phyloP scores from a whole-genome alignment of 1,139 yeast genomes.

The Kodamaea suecica region DNA sequence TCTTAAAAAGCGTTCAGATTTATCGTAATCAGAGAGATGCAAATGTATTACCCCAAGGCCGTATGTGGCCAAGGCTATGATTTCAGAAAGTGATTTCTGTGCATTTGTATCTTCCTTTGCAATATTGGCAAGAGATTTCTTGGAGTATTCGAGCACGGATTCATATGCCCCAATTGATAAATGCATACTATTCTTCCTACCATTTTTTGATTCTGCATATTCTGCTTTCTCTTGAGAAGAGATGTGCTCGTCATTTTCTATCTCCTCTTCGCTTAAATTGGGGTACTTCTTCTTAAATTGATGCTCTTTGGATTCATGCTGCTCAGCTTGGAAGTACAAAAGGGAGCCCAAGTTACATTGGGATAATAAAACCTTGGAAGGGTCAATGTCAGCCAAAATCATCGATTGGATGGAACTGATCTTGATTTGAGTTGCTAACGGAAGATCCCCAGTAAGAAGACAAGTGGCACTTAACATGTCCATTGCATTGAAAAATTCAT shows the following conservation, averaged over 20 bases:
- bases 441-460: conserved; percentile 62
- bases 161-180: conserved; percentile 49
- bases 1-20: conserved; percentile 60
- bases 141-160: conserved; percentile 54
- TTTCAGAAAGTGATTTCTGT: conserved; percentile 6
- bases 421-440: conserved; percentile 60
- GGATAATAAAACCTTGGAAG: conserved; percentile 61
- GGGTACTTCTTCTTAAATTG: conserved; percentile 25
- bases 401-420: conserved; percentile 69
- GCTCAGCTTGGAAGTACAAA: conserved; percentile 67
- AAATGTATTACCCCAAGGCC: conserved; percentile 79
- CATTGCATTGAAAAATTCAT: conserved; percentile 71
- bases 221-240: conserved; percentile 15
- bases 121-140: conserved; percentile 20
- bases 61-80: conserved; percentile 73
- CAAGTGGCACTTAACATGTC: conserved; percentile 69
- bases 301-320: conserved; percentile 51
- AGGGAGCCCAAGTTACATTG: conserved; percentile 74
- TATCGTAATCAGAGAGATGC: conserved; percentile 51
- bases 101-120: conserved; percentile 3
- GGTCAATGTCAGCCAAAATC: conserved; percentile 67
- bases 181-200: conserved; percentile 39
- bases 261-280: conserved; percentile 10
- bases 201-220: conserved; percentile 21
- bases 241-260: conserved; percentile 11